phyloP scores from a whole-genome alignment of 2,329 filamentous ascomycete genomes.

The Tolypocladium paradoxum region DNA sequence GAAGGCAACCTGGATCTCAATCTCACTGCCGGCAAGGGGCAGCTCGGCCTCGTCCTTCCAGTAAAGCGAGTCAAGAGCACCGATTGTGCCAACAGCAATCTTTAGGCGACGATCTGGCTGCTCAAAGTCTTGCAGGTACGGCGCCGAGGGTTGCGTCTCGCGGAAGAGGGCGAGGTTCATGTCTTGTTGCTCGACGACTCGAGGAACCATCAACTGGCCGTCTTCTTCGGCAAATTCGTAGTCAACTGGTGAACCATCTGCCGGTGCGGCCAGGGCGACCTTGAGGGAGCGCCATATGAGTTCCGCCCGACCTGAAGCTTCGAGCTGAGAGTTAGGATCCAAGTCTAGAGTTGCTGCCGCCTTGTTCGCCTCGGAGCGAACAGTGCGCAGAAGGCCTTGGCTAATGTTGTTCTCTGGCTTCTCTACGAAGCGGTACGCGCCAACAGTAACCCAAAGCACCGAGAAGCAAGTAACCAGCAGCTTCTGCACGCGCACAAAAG shows the following conservation, averaged over 20 bases:
- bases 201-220: constrained; percentile 17
- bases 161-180: constrained; percentile 17
- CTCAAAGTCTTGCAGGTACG: constrained; percentile 25
- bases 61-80: constrained; percentile 27
- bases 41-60: constrained; percentile 23
- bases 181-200: constrained; percentile 13
- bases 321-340: constrained; percentile 23
- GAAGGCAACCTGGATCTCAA: constrained; percentile 32
- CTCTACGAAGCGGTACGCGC: constrained; percentile 24
- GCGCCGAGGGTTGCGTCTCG: constrained; percentile 11
- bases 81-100: constrained; percentile 26
- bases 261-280: constrained; percentile 8
- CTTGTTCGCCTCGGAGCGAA: constrained; percentile 35
- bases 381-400: constrained; percentile 31
- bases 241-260: constrained; percentile 11
- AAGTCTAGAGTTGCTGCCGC: constrained; percentile 34
- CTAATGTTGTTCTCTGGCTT: constrained; percentile 32
- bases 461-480: constrained; percentile 23
- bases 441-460: constrained; percentile 28
- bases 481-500: constrained; percentile 26
- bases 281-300: constrained; percentile 19
- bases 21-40: constrained; percentile 21
- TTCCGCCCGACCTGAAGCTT: constrained; percentile 16
- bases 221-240: constrained; percentile 18
- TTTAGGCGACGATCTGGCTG: constrained; percentile 21